A percentile compares a stretch with the other conserved stretches of the same genome.
These are phyloP conservation scores for Citrus mangshanensis DNA, from an alignment of 345 rosid genomes.

Conservation along the genomic window DNA sequence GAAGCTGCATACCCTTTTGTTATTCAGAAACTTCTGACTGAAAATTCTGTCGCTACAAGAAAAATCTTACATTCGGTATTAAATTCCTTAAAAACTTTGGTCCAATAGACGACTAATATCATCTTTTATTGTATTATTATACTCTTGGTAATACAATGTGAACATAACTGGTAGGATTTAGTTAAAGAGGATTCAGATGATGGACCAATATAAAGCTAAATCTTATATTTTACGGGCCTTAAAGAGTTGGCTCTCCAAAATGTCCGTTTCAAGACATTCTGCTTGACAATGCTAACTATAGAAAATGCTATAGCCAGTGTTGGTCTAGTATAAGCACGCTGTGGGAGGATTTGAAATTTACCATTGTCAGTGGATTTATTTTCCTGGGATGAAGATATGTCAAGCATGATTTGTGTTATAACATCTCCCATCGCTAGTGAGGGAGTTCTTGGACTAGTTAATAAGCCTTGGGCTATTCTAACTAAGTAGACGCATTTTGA, in stretches of 20 bases:
- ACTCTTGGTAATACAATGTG: not conserved
- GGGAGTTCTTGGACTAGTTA: too few species aligned
- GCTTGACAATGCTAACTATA: not conserved
- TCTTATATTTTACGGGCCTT: not conserved
- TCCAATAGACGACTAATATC: not conserved
- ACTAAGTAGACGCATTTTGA: too few species aligned
- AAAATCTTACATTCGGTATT: constrained; percentile 80
- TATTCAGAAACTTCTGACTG: constrained; percentile 76
- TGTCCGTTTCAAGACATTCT: not conserved
- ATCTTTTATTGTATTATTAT: not conserved
- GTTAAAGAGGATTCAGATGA: constrained; percentile 3
- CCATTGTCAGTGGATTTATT: not conserved
- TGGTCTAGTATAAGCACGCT: not conserved
- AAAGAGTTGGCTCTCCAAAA: not conserved
- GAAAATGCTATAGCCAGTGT: not conserved
- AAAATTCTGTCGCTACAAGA: constrained; percentile 64
- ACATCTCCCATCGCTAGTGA: too few species aligned
- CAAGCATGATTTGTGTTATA: not conserved
- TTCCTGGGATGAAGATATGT: not conserved
- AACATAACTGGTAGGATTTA: not conserved
- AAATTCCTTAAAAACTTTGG: constrained; percentile 4
- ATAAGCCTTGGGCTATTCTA: too few species aligned
- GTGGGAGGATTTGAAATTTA: not conserved
- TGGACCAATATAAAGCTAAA: not conserved
- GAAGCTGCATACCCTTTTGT: constrained; percentile 95